phyloP scores from a whole-genome alignment of 257 asterid species.

The Euphrasia confusa region DNA sequence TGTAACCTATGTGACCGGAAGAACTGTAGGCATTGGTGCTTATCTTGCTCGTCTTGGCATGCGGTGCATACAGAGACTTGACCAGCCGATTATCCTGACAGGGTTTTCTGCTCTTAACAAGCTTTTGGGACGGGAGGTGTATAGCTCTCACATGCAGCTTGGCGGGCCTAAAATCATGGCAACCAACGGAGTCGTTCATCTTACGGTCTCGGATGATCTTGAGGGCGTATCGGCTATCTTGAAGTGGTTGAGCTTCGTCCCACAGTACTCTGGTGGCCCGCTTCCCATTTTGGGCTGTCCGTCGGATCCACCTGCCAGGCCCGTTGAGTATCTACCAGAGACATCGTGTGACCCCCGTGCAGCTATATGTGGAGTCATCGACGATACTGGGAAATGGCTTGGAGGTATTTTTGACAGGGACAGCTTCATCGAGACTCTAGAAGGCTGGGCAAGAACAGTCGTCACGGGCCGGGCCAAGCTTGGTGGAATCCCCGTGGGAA shows the following conservation, averaged over 20 bases:
- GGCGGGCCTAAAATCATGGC: slow-evolving; percentile 99
- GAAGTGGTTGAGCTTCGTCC: slow-evolving; percentile 94
- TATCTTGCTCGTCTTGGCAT: slow-evolving; percentile 97
- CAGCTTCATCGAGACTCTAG: slow-evolving; percentile 88
- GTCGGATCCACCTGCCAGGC: slow-evolving; percentile 67
- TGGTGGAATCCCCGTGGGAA: slow-evolving; percentile 95
- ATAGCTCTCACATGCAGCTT: slow-evolving; percentile 98
- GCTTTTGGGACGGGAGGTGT: slow-evolving; percentile 93
- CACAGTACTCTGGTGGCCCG: slow-evolving; percentile 79
- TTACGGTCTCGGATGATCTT: slow-evolving; percentile 92
- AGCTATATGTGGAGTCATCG: slow-evolving; percentile 69
- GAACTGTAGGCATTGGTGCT: slow-evolving; percentile 98
- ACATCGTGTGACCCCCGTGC: slow-evolving; percentile 96
- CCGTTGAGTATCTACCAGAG: slow-evolving; percentile 73
- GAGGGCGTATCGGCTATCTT: slow-evolving; percentile 84
- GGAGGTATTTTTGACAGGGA: slow-evolving; percentile 90
- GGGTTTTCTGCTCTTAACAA: slow-evolving; percentile 96
- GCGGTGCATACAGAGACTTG: slow-evolving; percentile 96
- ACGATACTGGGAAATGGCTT: slow-evolving; percentile 70
- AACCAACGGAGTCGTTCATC: slow-evolving; percentile 94
- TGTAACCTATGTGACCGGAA: slow-evolving; percentile 83
- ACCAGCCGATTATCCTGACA: slow-evolving; percentile 91
- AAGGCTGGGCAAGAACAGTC: slow-evolving; percentile 97
- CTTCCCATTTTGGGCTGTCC: slow-evolving; percentile 63
- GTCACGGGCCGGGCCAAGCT: slow-evolving; percentile 93